Percentiles rank a stretch among this genome's conserved stretches.
Conservation (phyloP, 495 filamentous ascomycete species). For the Lepraria neglecta region DNA sequence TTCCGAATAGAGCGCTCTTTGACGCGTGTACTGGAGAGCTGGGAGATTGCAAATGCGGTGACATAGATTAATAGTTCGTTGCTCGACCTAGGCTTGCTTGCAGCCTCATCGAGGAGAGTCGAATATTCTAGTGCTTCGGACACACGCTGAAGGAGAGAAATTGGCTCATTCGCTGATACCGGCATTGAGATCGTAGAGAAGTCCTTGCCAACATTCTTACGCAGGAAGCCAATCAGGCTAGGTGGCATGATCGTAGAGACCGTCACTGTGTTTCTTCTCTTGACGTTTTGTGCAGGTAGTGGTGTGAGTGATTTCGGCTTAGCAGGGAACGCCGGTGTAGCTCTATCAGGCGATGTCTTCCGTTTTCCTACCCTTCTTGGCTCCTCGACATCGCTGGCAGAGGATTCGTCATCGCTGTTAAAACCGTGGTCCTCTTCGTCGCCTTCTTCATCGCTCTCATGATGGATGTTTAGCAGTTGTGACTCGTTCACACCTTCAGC, state of each 20-base stretch:
- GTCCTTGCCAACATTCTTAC: conserved; percentile 98
- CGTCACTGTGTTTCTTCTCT: conserved; percentile 63
- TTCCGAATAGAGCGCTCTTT: conserved; percentile 92
- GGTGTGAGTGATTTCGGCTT: conserved; percentile 71
- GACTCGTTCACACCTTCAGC: conserved; percentile 65
- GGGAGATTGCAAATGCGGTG: conserved; percentile 82
- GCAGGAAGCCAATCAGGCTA: conserved; percentile 84
- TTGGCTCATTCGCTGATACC: conserved; percentile 90
- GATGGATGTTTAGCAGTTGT: conserved; percentile 66
- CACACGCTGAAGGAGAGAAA: conserved; percentile 77
- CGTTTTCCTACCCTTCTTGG: conserved; percentile 34
- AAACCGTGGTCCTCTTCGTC: conserved; percentile 30
- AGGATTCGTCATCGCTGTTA: conserved; percentile 45
- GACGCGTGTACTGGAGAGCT: conserved; percentile 69
- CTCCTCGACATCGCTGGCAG: conserved; percentile 50
- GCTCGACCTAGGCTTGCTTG: conserved; percentile 46
- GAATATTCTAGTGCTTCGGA: conserved; percentile 90
- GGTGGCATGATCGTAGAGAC: conserved; percentile 71
- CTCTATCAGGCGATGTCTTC: conserved; percentile 29
- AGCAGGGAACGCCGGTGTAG: conserved; percentile 57
- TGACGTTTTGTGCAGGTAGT: conserved; percentile 61
- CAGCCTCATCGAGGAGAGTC: conserved; percentile 68
- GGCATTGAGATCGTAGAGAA: conserved; percentile 95
- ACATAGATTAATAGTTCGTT: conserved; percentile 73
- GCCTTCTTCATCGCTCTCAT: conserved; percentile 53